Evolutionary conservation across 768 basidiomycete species (phyloP), one percentile per base, ranked within the genome.

Genomic region (Leccinum barrowsii): DNA sequence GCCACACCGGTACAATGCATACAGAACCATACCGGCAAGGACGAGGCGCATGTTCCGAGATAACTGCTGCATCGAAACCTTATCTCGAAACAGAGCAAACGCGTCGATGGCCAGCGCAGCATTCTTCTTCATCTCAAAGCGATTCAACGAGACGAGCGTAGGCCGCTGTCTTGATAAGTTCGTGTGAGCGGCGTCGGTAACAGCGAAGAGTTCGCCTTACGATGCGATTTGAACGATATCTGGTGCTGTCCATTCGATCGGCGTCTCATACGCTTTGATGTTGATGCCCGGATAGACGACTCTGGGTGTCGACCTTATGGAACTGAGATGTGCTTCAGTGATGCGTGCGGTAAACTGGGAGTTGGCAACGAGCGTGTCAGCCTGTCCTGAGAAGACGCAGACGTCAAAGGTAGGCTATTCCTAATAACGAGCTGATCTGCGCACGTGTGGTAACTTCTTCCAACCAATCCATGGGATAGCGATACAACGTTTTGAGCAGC

Each of bases 221-320:
- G 86, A 89, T 21, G 68, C 57, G 4, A 89, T 71, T n/a, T 78
- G 76, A 12, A 67, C 50, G 6, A 89, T 78, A 54, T 88, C 85
- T 6, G 80, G 75, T 50, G 81, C 78, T 13, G 70, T 71, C 55
- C 61, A 57, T 58, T 81, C 74, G 8, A 80, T 68, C 0, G 75
- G 67, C 55, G 69, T 56, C 30, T 81, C 82, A 64, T 96, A 98
- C 0, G 86, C 85, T 3, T 80, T 74, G 17, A 92, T 75, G 63
- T 97, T 94, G 59, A 99, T 94, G 0, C 94, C 94, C 1, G 97
- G 97, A 70, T 98, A 94, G n/a, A 98, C 86, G n/a, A 97, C 87
- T 40, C 77, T 79, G 3, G 89, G 92, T 0, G 73, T 76, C 24
- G 77, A 76, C 2, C 56, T 61, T 46, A 98, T 85, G 2, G 85